phyloP scores from a whole-genome alignment of 345 rosid species.

The Alliaria petiolata region DNA sequence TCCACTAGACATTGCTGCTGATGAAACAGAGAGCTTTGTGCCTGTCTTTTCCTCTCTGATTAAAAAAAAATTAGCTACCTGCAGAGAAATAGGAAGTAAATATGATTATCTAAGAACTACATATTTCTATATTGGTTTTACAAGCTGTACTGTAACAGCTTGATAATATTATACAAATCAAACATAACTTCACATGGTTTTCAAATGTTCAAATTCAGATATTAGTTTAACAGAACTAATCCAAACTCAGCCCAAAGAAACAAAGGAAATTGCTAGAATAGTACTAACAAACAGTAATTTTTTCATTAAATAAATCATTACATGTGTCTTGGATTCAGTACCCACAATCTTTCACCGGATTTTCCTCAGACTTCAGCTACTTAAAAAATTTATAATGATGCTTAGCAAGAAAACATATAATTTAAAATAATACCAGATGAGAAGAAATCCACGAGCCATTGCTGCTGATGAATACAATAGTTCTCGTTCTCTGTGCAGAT shows the following conservation, averaged over 20 bases:
- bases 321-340: constrained; percentile 23
- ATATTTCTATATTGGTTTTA: background rate
- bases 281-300: background rate
- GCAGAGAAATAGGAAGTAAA: background rate
- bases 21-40: background rate
- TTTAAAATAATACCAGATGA: constrained; percentile 5
- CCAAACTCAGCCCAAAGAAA: background rate
- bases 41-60: background rate
- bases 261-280: background rate
- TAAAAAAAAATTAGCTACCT: too few species aligned
- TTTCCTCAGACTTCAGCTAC: constrained; percentile 11
- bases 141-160: background rate
- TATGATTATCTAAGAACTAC: background rate
- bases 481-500: background rate
- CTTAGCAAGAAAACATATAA: background rate
- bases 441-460: constrained; percentile 4
- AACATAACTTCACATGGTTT: constrained; percentile 8
- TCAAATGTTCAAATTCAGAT: constrained; percentile 16
- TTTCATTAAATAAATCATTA: background rate
- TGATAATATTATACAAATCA: background rate
- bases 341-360: constrained; percentile 22
- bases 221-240: background rate
- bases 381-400: background rate
- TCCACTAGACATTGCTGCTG: constrained; percentile 10
- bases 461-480: background rate